Conservation (phyloP, 768 basidiomycete species). For the Leccinum boreale region DNA sequence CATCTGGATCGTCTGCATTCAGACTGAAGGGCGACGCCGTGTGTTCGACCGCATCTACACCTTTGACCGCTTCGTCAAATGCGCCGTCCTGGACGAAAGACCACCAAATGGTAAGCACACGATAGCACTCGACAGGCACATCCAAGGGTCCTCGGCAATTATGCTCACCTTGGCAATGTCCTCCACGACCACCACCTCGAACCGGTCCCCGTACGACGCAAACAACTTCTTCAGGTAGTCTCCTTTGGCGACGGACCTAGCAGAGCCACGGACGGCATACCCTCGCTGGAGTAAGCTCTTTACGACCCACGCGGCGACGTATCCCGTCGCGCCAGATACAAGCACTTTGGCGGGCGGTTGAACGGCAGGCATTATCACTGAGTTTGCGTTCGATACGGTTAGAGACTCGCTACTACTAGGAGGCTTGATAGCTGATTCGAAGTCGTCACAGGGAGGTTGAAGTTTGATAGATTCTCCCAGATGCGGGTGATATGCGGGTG, state of each 20-base stretch:
- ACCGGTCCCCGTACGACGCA: slow-evolving; percentile 48
- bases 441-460: too few relatives aligned
- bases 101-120: too few relatives aligned
- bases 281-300: slow-evolving; percentile 55
- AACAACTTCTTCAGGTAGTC: slow-evolving; percentile 54
- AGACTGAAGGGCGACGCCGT: slow-evolving; percentile 32
- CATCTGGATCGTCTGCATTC: slow-evolving; percentile 43
- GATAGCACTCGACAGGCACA: slow-evolving; percentile 28
- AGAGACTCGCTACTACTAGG: too few relatives aligned
- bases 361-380: slow-evolving; percentile 21
- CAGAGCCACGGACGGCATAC: slow-evolving; percentile 63
- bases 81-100: too few relatives aligned
- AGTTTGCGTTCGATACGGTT: neutral
- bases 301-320: slow-evolving; percentile 48
- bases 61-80: too few relatives aligned
- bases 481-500: too few relatives aligned
- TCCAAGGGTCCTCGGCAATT: too few relatives aligned
- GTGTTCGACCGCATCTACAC: too few relatives aligned
- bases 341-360: slow-evolving; percentile 28
- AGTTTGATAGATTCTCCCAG: too few relatives aligned
- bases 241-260: slow-evolving; percentile 60
- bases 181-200: slow-evolving; percentile 64
- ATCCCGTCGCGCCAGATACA: slow-evolving; percentile 23
- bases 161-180: slow-evolving; percentile 44
- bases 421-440: too few relatives aligned